Base-by-base conservation (phyloP, 2,329 filamentous ascomycete species). In the Fusarium vanettenii region DNA sequence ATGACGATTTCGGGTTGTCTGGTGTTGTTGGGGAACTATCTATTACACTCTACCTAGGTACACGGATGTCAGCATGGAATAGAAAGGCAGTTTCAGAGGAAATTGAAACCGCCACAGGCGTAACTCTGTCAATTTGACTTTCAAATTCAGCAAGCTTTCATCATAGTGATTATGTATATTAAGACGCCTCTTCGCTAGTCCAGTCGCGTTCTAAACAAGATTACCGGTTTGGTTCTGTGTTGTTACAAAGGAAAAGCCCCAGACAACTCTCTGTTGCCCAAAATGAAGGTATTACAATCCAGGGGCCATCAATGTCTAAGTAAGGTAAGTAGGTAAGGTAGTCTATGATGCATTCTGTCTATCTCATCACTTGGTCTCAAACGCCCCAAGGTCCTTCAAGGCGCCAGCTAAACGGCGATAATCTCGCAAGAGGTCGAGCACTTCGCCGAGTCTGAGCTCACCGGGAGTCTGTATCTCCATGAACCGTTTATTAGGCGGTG, bases 401-500 rank as follows among this genome's bases (percentile, higher is more conserved):
- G 89, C 89, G 31, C 86, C 86, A 0, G 93, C 93, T 56, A 96
- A 83, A 63, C 94, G 87, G 77, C 93, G 90, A 79, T 96, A 96
- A 81, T 96, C 94, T 65, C 90, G 87, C 25, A 96, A 83, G 59
- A 96, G 84, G 66, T 93, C 90, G 27, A 92, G 83, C 20, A 96
- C 91, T 78, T 96, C 94, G n/a, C 91, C 89, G 29, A 96, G 85
- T 65, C 88, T 91, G 31, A 96, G 85, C 56, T 96, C 93, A 0
- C 89, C 89, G 0, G 92, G 91, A 79, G 92, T 92, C 77, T 93
- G 87, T 66, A 93, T 81, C 76, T 94, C 92, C 85, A 95, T 88
- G 81, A 95, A 95, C 60, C 91, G 89, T 81, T 91, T 89, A 73
- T 92, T 91, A 0, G 93, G 93, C 29, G 92, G 92, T 8, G 89